Evolutionary conservation across 2,329 filamentous ascomycete genomes (phyloP).

Genomic region (Lecanicillium sp.): DNA sequence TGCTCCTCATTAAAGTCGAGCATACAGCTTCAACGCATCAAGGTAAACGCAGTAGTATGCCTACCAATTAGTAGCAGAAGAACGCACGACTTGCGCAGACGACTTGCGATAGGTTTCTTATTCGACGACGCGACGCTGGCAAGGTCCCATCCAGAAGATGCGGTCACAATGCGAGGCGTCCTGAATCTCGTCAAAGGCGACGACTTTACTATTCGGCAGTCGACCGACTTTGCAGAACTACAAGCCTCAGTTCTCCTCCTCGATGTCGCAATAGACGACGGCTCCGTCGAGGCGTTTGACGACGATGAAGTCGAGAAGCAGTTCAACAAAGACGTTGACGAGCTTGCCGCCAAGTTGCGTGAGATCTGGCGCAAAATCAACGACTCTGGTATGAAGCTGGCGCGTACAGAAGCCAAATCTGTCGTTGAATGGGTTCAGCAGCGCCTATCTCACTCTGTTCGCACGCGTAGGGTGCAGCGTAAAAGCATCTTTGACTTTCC

Average conservation of each 20-base stretch:
- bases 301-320: slow-evolving; percentile 23
- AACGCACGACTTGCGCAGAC: slow-evolving; percentile 53
- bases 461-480: slow-evolving; percentile 52
- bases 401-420: slow-evolving; percentile 69
- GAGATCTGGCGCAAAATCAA: slow-evolving; percentile 54
- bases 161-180: slow-evolving; percentile 33
- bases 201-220: slow-evolving; percentile 42
- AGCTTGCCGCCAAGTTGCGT: slow-evolving; percentile 51
- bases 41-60: slow-evolving; percentile 47
- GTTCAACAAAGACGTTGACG: slow-evolving; percentile 68
- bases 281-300: slow-evolving; percentile 20
- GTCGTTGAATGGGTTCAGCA: slow-evolving; percentile 66
- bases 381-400: slow-evolving; percentile 64
- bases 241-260: slow-evolving; percentile 58
- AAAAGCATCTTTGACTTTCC: slow-evolving; percentile 40
- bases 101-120: slow-evolving; percentile 57
- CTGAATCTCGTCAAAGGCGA: slow-evolving; percentile 36
- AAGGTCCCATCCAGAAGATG: slow-evolving; percentile 29
- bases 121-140: slow-evolving; percentile 40
- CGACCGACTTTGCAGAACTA: slow-evolving; percentile 62
- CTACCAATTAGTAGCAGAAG: slow-evolving; percentile 44
- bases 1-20: slow-evolving; percentile 37
- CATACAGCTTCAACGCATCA: slow-evolving; percentile 40
- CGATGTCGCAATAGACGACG: slow-evolving; percentile 67
- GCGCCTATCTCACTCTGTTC: slow-evolving; percentile 61